Evolutionary conservation across 495 filamentous ascomycete species (phyloP).

Genomic region (Podospora didyma): DNA sequence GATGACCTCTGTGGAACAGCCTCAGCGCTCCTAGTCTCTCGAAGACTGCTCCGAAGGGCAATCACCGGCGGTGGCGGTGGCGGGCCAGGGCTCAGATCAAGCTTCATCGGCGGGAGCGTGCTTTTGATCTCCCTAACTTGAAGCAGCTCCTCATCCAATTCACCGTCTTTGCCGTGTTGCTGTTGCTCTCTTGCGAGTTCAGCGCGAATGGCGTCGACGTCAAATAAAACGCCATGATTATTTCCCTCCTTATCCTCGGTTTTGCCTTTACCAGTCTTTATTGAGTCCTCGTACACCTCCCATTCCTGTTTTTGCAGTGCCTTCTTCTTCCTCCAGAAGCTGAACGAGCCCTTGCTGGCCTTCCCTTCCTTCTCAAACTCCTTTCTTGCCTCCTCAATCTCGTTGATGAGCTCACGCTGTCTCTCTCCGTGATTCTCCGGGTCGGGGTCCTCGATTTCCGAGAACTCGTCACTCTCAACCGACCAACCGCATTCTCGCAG

Average conservation of each 20-base stretch:
- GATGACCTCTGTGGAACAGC: constrained; percentile 26
- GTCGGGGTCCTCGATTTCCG: constrained; percentile 96
- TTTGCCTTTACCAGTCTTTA: constrained; percentile 23
- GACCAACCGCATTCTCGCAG: constrained; percentile 79
- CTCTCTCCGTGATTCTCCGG: constrained; percentile 86
- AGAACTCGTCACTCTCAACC: constrained; percentile 89
- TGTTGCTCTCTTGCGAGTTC: constrained; percentile 70
- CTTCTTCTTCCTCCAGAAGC: constrained; percentile 76
- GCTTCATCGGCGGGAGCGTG: constrained; percentile 83
- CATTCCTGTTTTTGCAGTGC: constrained; percentile 74
- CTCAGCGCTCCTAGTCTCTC: constrained; percentile 48
- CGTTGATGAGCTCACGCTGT: constrained; percentile 89
- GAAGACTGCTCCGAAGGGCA: constrained; percentile 35
- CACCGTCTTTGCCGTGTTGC: constrained; percentile 4
- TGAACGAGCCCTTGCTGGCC: constrained; percentile 50
- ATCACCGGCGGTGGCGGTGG: constrained; percentile 19
- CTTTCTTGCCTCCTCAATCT: constrained; percentile 91
- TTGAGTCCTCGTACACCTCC: constrained; percentile 80
- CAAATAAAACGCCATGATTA: constrained; percentile 73
- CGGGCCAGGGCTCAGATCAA: constrained; percentile 52
- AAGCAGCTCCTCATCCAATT: constrained; percentile 41
- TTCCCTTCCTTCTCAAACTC: constrained; percentile 66
- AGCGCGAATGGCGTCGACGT: constrained; percentile 88
- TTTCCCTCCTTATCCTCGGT: constrained; percentile 42
- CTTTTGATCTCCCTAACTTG: constrained; percentile 80